Percentiles rank a stretch among this genome's conserved stretches.
Conservation (phyloP, 768 basidiomycete species). For the Termitomyces titanicus region DNA sequence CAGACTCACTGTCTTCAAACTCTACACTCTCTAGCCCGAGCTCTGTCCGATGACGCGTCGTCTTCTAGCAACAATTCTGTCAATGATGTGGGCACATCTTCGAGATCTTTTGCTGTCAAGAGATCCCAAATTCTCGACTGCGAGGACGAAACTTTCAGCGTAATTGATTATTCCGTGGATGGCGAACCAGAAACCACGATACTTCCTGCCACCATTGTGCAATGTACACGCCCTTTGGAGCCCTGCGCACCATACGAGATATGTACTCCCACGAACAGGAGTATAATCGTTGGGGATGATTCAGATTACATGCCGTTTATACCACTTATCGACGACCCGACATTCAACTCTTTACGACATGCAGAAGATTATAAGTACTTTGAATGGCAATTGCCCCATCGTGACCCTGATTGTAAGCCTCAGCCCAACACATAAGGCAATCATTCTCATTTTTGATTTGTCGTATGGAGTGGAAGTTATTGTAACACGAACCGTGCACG, state of each 20-base stretch:
- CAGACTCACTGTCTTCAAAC: conserved; percentile 14
- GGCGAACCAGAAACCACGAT: conserved; percentile 4
- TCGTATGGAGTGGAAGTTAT: conserved; percentile 43
- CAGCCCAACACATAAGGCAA: neutral
- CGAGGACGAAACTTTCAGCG: conserved; percentile 12
- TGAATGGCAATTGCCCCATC: conserved; percentile 42
- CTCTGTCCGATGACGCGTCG: neutral
- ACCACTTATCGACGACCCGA: conserved; percentile 58
- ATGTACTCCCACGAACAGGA: conserved; percentile 48
- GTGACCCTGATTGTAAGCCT: conserved; percentile 35
- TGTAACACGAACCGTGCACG: conserved; percentile 41
- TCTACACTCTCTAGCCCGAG: conserved; percentile 14
- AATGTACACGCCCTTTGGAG: conserved; percentile 12
- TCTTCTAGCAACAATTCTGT: neutral
- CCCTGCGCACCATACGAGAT: conserved; percentile 47
- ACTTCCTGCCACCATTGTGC: conserved; percentile 6
- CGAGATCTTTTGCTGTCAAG: neutral
- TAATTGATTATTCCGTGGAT: conserved; percentile 9
- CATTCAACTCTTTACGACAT: conserved; percentile 41
- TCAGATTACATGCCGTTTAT: conserved; percentile 53
- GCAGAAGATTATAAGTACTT: conserved; percentile 37
- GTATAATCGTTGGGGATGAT: conserved; percentile 55
- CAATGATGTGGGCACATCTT: neutral
- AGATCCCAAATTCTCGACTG: neutral
- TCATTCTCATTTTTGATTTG: neutral